Base-by-base conservation (phyloP, 257 asterid genomes). In the Solanum appendiculatum region DNA sequence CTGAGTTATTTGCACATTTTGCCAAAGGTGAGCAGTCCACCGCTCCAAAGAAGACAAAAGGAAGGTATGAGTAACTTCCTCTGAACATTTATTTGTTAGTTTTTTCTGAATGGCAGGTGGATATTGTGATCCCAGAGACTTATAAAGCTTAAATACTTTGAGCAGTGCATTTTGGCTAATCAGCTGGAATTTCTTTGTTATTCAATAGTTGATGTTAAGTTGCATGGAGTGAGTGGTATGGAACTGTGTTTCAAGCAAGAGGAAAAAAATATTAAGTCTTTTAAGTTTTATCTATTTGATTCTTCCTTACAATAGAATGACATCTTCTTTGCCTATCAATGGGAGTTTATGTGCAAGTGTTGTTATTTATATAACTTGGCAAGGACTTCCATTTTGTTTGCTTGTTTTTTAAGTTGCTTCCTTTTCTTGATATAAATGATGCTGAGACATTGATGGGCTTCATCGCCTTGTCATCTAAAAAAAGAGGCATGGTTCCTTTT, bases 1-100 rank as follows among this genome's bases (percentile, higher is more conserved):
- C 99, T 5, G 99, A 97, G 92, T 87, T 97, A 69, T 97, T 97
- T 93, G 94, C 99, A 51, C 99, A 97, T 92, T 97, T 97, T 92
- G 99, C 99, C 54, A 97, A 97, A 91, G 95, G 98, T 80, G 98
- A 92, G 63, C 97, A 92, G 86, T 89, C 98, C 69, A 81, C 69
- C 84, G 85, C 90, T 68, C 93, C 87, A 88, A 95, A 94, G 92
- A 97, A 95, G 94, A 84, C 77, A 33, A 97, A 94, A 86, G 99
- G 99, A 90, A 96, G 93, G 99, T 94, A 86, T 36, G 92, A 70
- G 9, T 5, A 77, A 66, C 73, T 25, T 80, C 33, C 5, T 44
- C 31, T 78, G 64, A 44, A 29, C 64, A 12, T 78, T 44, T 14
- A 2, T 78, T 42, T 78, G 37, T 16, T 29, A 8, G 1, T 10